Evolutionary conservation across 1,139 yeast genomes (phyloP), one percentile per base, ranked within the genome.

Genomic region (Lodderomyces beijingensis): DNA sequence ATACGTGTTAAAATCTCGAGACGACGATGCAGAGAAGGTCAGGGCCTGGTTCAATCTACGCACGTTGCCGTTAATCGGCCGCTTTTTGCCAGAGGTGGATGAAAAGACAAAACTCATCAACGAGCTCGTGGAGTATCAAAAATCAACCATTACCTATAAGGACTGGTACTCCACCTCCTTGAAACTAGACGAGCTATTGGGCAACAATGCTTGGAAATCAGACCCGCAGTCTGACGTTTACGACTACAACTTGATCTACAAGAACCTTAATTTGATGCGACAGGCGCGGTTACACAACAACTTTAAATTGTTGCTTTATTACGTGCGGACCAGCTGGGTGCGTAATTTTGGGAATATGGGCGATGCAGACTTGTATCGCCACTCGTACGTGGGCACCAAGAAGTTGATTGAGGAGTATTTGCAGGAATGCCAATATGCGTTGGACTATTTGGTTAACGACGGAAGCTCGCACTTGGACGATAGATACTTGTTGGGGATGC

Each of bases 331-430:
- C 0, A 77, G 84, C 20, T 82, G 96, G 85, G 74, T 77, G 8
- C 65, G 98, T 41, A 86, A 88, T 50, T 58, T 87, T 38, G 97
- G 95, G 0, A 84, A 87, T 45, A 86, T 88, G 70, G 95, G 95
- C 0, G 85, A 88, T 53, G 74, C 80, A 15, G 74, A 79, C 46
- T 64, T 91, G 13, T 91, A 86, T 54, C 63, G 82, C 28, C 85
- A 83, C 47, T 77, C 91, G 2, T 80, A 78, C 49, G 82, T 84
- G 8, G 98, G 98, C 2, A 91, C 98, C 0, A 91, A 91, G 51
- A 54, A 56, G 25, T 62, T 88, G 26, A 85, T 91, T 29, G 96
- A 88, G 46, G 88, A 85, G 27, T 91, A 87, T 50, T 72, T 86
- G 30, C 57, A 65, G 9, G 97, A 91, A 54, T 89, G 96, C 50